Conservation (phyloP, 805 yeast genomes). For the Komagataella ulmi region DNA sequence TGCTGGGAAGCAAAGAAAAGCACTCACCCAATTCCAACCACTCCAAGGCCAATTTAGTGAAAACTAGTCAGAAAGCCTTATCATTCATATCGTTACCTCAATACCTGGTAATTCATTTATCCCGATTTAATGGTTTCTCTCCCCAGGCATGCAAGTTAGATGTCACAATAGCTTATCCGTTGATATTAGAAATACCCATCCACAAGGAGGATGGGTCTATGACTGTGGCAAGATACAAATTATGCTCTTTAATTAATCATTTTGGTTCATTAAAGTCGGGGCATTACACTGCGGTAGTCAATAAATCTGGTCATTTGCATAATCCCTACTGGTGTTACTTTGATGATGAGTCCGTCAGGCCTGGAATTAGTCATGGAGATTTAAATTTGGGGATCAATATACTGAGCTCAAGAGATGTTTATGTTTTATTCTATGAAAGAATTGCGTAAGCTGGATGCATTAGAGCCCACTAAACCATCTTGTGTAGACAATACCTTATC, state of each 20-base stretch:
- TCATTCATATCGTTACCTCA: conserved; percentile 4
- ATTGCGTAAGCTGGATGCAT: neutral
- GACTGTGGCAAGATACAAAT: conserved; percentile 27
- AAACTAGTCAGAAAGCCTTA: conserved; percentile 3
- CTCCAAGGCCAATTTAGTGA: conserved; percentile 9
- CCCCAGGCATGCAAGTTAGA: conserved; percentile 40
- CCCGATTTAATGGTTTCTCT: conserved; percentile 27
- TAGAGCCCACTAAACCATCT: no score
- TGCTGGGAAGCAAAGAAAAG: conserved; percentile 4
- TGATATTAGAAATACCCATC: conserved; percentile 33
- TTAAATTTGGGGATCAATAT: conserved; percentile 20
- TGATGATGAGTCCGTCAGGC: conserved; percentile 52
- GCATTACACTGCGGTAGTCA: conserved; percentile 60
- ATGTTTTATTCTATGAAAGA: conserved; percentile 49
- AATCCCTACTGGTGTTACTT: conserved; percentile 59
- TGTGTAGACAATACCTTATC: neutral
- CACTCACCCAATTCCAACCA: conserved; percentile 8
- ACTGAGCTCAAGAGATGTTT: conserved; percentile 45
- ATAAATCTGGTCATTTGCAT: conserved; percentile 24
- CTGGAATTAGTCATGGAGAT: conserved; percentile 32
- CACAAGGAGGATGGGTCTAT: conserved; percentile 13
- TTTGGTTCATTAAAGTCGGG: conserved; percentile 57
- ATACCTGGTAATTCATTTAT: conserved; percentile 24
- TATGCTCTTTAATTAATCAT: conserved; percentile 59
- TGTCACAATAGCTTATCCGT: conserved; percentile 41